These are phyloP conservation scores for Jaenimonas drosophilae DNA, from an alignment of 208 protist genomes.

Conservation along the genomic window DNA sequence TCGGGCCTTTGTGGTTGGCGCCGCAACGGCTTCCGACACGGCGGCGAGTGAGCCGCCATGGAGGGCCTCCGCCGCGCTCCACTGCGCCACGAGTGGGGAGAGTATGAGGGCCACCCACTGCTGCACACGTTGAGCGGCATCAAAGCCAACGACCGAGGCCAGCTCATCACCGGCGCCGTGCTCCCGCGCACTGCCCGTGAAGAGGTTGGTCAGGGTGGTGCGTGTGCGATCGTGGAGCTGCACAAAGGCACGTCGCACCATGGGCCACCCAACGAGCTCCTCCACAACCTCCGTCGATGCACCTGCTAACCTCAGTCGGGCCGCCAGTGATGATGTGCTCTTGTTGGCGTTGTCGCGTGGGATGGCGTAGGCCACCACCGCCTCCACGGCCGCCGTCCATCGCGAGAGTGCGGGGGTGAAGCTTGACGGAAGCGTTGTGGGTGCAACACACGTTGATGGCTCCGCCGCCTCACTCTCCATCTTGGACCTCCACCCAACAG, in stretches of 20 bases:
- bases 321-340: neutral
- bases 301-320: neutral
- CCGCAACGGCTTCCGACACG: constrained; percentile 24
- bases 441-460: too few species aligned
- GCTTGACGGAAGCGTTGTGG: too few species aligned
- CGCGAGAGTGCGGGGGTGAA: too few species aligned
- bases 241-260: too few species aligned
- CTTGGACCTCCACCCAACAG: constrained; percentile 52
- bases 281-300: too few species aligned
- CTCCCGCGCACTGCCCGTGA: too few species aligned
- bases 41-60: constrained; percentile 32
- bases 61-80: constrained; percentile 60
- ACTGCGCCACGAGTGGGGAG: constrained; percentile 45
- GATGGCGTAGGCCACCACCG: constrained; percentile 35
- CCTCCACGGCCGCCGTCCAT: constrained; percentile 57
- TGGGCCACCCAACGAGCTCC: too few species aligned
- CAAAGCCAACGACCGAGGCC: constrained; percentile 18
- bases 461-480: too few species aligned
- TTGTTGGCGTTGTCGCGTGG: neutral
- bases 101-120: constrained; percentile 61
- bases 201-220: too few species aligned
- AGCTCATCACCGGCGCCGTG: neutral
- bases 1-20: constrained; percentile 20
- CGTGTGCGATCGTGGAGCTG: too few species aligned
- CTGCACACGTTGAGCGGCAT: constrained; percentile 31